Evolutionary conservation across 768 basidiomycete genomes (phyloP).

Genomic region (Crepidotus variabilis): DNA sequence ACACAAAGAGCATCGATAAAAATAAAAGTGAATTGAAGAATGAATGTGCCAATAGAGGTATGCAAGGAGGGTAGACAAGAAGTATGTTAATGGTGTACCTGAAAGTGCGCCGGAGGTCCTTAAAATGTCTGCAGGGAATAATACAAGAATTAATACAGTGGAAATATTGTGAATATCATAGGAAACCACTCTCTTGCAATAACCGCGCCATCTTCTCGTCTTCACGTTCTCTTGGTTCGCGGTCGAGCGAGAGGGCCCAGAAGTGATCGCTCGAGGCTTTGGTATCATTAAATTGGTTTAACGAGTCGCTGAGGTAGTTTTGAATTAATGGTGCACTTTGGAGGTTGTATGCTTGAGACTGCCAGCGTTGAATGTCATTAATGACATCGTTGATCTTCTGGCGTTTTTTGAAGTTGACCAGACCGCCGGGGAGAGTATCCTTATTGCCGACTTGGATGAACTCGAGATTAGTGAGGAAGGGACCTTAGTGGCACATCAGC

Average conservation of each 20-base stretch:
- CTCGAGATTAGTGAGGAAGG: constrained; percentile 94
- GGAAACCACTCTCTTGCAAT: constrained; percentile 84
- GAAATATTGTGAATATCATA: constrained; percentile 35
- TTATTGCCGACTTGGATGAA: constrained; percentile 97
- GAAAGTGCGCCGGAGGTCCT: not conserved
- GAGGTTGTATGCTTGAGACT: constrained; percentile 87
- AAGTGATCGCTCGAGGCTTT: constrained; percentile 70
- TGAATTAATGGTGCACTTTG: constrained; percentile 61
- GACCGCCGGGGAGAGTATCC: constrained; percentile 69
- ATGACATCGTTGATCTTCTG: constrained; percentile 96
- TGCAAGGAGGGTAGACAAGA: not conserved
- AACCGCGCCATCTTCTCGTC: constrained; percentile 95
- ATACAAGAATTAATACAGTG: constrained; percentile 12
- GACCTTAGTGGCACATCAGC: constrained; percentile 47
- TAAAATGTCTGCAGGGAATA: constrained; percentile 3
- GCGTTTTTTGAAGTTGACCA: constrained; percentile 96
- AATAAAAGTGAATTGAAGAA: not conserved
- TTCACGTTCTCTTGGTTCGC: constrained; percentile 92
- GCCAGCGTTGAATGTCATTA: constrained; percentile 95
- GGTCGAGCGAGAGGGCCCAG: constrained; percentile 81
- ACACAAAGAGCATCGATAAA: not conserved
- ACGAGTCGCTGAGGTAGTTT: constrained; percentile 73
- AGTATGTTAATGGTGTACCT: not conserved
- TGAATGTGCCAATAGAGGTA: not conserved
- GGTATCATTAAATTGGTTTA: constrained; percentile 68